phyloP scores from a whole-genome alignment of 2,329 filamentous ascomycete species.

The Mollisiaceae sp. region DNA sequence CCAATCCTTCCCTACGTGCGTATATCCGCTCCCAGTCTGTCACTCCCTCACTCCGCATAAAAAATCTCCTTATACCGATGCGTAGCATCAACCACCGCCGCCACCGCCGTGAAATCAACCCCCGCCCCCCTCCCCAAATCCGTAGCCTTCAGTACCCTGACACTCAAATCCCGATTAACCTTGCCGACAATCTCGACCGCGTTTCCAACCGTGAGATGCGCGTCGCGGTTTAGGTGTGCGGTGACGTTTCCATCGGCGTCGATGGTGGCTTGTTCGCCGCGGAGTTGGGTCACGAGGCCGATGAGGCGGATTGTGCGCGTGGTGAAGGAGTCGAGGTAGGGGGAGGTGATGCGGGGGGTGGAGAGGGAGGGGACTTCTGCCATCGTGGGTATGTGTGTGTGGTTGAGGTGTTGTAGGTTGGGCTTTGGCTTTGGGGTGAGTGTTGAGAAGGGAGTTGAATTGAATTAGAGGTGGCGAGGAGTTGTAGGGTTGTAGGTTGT shows the following conservation, averaged over 20 bases:
- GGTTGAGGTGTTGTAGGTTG: not conserved
- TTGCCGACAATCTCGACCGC: constrained; percentile 81
- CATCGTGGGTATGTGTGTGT: constrained; percentile 53
- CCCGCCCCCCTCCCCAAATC: constrained; percentile 74
- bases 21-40: no score
- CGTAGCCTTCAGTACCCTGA: constrained; percentile 71
- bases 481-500: no score
- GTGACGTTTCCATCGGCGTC: constrained; percentile 81
- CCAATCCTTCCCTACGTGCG: not conserved
- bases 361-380: constrained; percentile 60
- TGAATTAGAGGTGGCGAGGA: no score
- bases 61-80: constrained; percentile 85
- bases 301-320: constrained; percentile 80
- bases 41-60: constrained; percentile 49
- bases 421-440: not conserved
- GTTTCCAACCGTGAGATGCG: constrained; percentile 71
- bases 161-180: constrained; percentile 72
- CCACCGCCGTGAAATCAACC: constrained; percentile 77
- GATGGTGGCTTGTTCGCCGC: constrained; percentile 79
- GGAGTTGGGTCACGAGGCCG: constrained; percentile 82
- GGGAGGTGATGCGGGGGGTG: constrained; percentile 81
- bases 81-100: constrained; percentile 83
- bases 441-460: not conserved
- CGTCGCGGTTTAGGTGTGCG: constrained; percentile 73
- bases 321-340: constrained; percentile 78